Evolutionary conservation across 306 rosid genomes (phyloP).

Genomic region (Herpetospermum pedunculosum): DNA sequence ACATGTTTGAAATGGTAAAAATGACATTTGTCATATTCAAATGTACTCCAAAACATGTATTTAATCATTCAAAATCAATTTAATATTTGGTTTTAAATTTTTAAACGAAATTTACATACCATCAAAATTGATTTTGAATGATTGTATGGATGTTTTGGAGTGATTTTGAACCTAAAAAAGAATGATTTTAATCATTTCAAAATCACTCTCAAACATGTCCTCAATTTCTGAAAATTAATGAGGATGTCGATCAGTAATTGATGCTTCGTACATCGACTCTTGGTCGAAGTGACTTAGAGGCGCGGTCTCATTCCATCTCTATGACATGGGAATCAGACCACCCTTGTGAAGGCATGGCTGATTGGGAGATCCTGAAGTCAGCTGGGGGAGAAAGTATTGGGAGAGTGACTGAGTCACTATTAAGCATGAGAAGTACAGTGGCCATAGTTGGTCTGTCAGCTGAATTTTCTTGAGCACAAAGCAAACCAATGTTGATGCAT

Average conservation of each 20-base stretch:
- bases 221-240: neutral
- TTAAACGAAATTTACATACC: too few relatives aligned
- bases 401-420: constrained; percentile 21
- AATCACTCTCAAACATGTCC: too few relatives aligned
- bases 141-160: too few relatives aligned
- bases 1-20: too few relatives aligned
- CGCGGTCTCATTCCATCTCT: neutral
- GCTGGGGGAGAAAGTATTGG: constrained; percentile 26
- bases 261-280: neutral
- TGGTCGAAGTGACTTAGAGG: neutral
- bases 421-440: constrained; percentile 31
- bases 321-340: neutral
- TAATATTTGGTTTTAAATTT: too few relatives aligned
- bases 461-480: constrained; percentile 40
- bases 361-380: neutral
- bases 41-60: too few relatives aligned
- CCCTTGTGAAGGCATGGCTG: neutral
- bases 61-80: too few relatives aligned
- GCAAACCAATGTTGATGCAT: constrained; percentile 41
- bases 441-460: constrained; percentile 38
- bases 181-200: too few relatives aligned
- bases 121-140: too few relatives aligned
- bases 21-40: too few relatives aligned
- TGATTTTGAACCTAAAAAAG: too few relatives aligned
- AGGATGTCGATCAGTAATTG: neutral